Base-by-base conservation (phyloP, 371 early-diverging fungal genomes). In the Entomophthora muscae region DNA sequence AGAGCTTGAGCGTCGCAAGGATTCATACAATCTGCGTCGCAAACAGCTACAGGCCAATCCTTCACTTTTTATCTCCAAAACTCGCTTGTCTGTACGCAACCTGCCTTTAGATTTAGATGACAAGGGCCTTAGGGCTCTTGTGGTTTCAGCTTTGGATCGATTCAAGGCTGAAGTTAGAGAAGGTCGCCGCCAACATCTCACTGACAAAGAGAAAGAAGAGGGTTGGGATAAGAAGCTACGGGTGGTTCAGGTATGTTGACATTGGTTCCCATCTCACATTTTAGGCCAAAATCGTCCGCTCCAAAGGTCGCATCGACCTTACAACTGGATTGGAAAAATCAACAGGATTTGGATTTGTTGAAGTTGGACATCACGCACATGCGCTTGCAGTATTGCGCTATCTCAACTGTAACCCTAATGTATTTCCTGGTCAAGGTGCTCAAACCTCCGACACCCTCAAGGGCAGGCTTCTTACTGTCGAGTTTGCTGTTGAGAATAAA, bases 311-410 rank as follows among this genome's bases (percentile, higher is more conserved):
- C 57, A 75, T 88, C 23, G 94, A 94, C 69, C 67, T 78, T 2
- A 68, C 66, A 1, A 85, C 86, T 0, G 75, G 80, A 28, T 70
- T 82, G 66, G 69, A 77, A 3, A 78, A 84, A 52, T 88, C 89
- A 65, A 88, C 87, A 72, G 95, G 97, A 57, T 93, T 84, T 65
- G 95, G 89, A 30, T 96, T 96, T 77, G 75, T 95, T 71, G 95
- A 96, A 72, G 93, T 86, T 68, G 75, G 71, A 1, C 73, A 78
- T 22, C 95, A 95, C 67, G 78, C 89, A 0, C 93, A 95, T 67
- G 94, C 97, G 21, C 73, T 96, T 61, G 90, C 93, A 5, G 86
- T 88, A 61, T 74, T 96, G 64, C 82, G 97, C 56, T 90, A 84
- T 73, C 77, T 96, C 67, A 95, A 95, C 75, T 89, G 90, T 70